Evolutionary conservation across 371 early-diverging fungal genomes (phyloP), one percentile per base, ranked within the genome.

Genomic region (Actinomortierella wolfii): DNA sequence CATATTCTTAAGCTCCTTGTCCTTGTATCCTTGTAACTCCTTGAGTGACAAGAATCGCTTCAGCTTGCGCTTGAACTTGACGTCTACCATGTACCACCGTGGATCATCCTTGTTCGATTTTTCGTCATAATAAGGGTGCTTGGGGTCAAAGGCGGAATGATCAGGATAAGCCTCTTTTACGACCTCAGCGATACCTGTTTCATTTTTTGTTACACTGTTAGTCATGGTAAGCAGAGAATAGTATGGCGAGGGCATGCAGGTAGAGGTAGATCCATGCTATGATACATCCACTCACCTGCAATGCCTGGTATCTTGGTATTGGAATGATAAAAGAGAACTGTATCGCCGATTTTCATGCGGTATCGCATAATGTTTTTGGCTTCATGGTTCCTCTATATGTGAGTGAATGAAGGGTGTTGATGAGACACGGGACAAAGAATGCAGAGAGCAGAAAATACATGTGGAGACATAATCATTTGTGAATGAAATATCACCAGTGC

Each of bases 21-120:
- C 63, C 39, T 64, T 76, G 67, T 80, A 62, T 23, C 60, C 44
- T 62, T 89, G 86, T 15, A 88, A 71, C 51, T 83, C 80, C 49
- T 83, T 83, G n/a, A 92, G 76, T 34, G 85, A 61, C 20, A 92
- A 44, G 7, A 85, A 51, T 17, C 82, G 56, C 6, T 64, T 61
- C 28, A 90, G 79, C 49, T 85, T 87, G 51, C 81, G 64, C 13
- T 80, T 84, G 59, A 83, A 88, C 56, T 88, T 76, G 43, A 92
- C 85, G 64, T 89, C 86, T 17, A 87, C 89, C 88, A 88, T 89
- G 67, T 78, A 87, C 92, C 90, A 92, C 59, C 77, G 84, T 28
- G 89, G 89, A 7, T 81, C 69, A 0, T 83, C 80, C 26, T 71
- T 59, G 4, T 79, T 54, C 0, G 82, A 80, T 51, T 89, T 90